Evolutionary conservation across 495 filamentous ascomycete species (phyloP).

Genomic region (Penicillium robsamsonii): DNA sequence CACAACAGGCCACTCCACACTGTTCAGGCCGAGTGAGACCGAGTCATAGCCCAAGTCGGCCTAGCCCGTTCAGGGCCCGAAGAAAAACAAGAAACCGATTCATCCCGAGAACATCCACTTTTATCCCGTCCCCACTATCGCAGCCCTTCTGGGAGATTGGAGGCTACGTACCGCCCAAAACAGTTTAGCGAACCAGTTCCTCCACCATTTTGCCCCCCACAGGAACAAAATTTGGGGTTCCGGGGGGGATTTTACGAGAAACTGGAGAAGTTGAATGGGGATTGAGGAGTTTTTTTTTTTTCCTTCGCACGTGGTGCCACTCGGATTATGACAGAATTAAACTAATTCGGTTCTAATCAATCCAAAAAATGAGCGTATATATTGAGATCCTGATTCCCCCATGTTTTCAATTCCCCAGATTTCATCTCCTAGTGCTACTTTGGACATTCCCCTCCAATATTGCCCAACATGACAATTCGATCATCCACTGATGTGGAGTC

Average conservation of each 20-base stretch:
- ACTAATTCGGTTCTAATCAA: neutral
- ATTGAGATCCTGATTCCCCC: conserved; percentile 12
- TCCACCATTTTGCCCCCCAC: conserved; percentile 23
- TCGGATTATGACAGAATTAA: conserved; percentile 6
- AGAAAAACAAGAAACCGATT: neutral
- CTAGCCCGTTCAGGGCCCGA: conserved; percentile 5
- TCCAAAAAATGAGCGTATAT: conserved; percentile 8
- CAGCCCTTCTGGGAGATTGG: conserved; percentile 4
- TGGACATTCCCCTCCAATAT: neutral
- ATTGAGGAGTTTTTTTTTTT: conserved; percentile 7
- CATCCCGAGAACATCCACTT: conserved; percentile 6
- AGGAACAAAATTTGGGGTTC: conserved; percentile 7
- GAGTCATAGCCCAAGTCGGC: neutral
- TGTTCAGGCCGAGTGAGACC: neutral
- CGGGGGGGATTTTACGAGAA: conserved; percentile 16
- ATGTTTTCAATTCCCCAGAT: conserved; percentile 13
- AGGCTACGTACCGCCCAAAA: conserved; percentile 15
- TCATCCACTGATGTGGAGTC: conserved; percentile 22
- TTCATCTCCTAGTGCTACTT: neutral
- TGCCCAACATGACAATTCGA: conserved; percentile 20
- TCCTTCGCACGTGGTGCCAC: conserved; percentile 10
- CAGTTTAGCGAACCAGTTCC: conserved; percentile 13
- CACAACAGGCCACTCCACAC: conserved; percentile 2
- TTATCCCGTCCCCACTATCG: neutral
- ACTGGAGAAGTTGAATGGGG: neutral